A percentile compares a stretch with the other conserved stretches of the same genome.
These are phyloP conservation scores for Globisporangium middletonii DNA, from an alignment of 352 stramenopile species.

Conservation along the genomic window DNA sequence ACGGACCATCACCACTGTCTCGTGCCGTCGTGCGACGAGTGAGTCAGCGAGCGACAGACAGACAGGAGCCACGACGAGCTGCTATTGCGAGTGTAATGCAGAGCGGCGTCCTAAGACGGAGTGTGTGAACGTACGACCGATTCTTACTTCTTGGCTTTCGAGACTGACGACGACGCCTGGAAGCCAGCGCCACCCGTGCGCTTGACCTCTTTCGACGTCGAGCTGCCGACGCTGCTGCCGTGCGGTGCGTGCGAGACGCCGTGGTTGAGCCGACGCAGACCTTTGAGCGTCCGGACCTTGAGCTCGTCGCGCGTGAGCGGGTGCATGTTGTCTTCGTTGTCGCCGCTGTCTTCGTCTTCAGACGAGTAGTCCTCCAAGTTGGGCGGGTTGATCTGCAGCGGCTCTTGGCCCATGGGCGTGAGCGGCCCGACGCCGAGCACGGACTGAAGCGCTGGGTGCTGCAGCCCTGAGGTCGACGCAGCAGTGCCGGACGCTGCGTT, in stretches of 20 bases:
- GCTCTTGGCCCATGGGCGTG: slow-evolving; percentile 87
- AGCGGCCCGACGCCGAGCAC: slow-evolving; percentile 80
- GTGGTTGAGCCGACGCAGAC: slow-evolving; percentile 61
- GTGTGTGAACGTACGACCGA: too few species aligned
- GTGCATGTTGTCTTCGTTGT: slow-evolving; percentile 83
- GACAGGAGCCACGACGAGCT: too few species aligned
- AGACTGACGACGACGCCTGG: slow-evolving; percentile 1
- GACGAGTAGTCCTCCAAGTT: slow-evolving; percentile 94
- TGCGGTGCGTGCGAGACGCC: slow-evolving; percentile 4
- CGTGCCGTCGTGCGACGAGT: too few species aligned
- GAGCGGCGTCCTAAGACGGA: too few species aligned
- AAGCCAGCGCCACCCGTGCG: slow-evolving; percentile 14
- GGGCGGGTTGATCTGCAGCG: slow-evolving; percentile 91
- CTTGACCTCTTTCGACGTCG: slow-evolving; percentile 25
- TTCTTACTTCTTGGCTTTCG: slow-evolving; percentile 13
- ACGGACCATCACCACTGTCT: too few species aligned
- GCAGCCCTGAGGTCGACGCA: slow-evolving; percentile 3
- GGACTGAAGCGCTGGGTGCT: slow-evolving; percentile 37
- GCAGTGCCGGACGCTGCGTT: slow-evolving; percentile 5
- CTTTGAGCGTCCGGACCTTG: slow-evolving; percentile 88
- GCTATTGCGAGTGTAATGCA: too few species aligned
- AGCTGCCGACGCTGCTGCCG: slow-evolving; percentile 4
- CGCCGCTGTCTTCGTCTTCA: slow-evolving; percentile 85
- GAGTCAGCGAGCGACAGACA: too few species aligned
- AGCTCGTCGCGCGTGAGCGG: slow-evolving; percentile 90